Conservation (phyloP, 441 rosid genomes). For the Erysimum cheiri region DNA sequence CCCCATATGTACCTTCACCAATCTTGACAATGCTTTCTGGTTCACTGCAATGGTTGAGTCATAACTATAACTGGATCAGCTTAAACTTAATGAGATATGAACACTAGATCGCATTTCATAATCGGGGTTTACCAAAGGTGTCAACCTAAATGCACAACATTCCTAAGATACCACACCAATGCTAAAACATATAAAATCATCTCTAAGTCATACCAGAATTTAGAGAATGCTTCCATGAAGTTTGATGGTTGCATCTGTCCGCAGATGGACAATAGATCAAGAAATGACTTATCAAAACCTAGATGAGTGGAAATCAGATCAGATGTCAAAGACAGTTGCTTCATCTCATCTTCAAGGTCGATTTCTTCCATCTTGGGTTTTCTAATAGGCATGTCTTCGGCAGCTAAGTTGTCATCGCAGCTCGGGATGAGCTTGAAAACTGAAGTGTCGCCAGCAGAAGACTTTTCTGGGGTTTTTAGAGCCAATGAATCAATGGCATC, state of each 20-base stretch:
- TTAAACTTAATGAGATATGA: constrained; percentile 24
- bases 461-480: constrained; percentile 57
- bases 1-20: constrained; percentile 99
- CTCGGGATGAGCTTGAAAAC: constrained; percentile 50
- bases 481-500: constrained; percentile 32
- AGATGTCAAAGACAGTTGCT: constrained; percentile 72
- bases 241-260: constrained; percentile 65
- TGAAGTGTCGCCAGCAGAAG: constrained; percentile 39
- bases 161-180: neutral
- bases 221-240: constrained; percentile 72
- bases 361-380: constrained; percentile 41
- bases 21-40: constrained; percentile 74
- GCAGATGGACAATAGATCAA: constrained; percentile 74
- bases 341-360: constrained; percentile 58
- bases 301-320: constrained; percentile 46
- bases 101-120: constrained; percentile 22
- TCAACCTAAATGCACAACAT: constrained; percentile 27
- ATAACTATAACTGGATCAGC: constrained; percentile 29
- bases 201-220: constrained; percentile 64
- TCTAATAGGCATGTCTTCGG: constrained; percentile 40
- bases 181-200: constrained; percentile 20
- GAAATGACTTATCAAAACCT: constrained; percentile 54
- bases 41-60: constrained; percentile 56
- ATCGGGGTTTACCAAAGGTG: constrained; percentile 5
- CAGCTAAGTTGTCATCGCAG: constrained; percentile 32